Percentiles rank a stretch among this genome's conserved stretches.
Conservation (phyloP, 495 filamentous ascomycete species). For the Trichoderma gamsii region DNA sequence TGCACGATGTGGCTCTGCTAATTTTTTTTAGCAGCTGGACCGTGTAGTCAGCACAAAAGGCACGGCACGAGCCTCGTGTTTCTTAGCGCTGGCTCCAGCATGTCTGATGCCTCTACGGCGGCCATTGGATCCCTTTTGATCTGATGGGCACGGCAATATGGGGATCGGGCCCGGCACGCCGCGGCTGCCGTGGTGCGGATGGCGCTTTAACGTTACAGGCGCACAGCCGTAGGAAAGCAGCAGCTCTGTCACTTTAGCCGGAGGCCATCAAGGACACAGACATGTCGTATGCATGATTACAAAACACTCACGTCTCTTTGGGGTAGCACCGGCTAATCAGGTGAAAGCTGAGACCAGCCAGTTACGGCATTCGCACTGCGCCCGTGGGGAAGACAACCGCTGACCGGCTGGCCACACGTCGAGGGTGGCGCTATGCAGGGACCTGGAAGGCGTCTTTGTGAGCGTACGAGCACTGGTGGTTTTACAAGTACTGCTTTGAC, state of each 20-base stretch:
- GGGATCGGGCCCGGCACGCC: conserved; percentile 5
- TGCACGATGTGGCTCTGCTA: background rate
- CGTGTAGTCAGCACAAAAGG: background rate
- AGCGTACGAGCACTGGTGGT: too few species aligned
- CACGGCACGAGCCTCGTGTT: conserved; percentile 8
- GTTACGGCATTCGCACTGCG: background rate
- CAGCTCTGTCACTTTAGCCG: background rate
- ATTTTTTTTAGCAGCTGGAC: background rate
- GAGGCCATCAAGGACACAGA: background rate
- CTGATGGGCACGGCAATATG: background rate
- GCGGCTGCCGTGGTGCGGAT: background rate
- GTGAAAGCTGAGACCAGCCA: background rate
- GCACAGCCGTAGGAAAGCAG: background rate
- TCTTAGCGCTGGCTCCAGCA: conserved; percentile 11
- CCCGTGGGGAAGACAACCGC: background rate
- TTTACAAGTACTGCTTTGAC: too few species aligned
- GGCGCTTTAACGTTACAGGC: background rate
- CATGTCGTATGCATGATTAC: background rate
- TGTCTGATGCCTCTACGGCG: background rate
- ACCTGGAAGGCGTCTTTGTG: background rate
- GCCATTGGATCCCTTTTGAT: background rate
- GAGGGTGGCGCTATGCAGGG: background rate
- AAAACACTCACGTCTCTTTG: background rate
- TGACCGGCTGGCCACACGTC: background rate
- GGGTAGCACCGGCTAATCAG: background rate